phyloP scores from a whole-genome alignment of 2,329 filamentous ascomycete genomes.

The Aureobasidium pullulans region DNA sequence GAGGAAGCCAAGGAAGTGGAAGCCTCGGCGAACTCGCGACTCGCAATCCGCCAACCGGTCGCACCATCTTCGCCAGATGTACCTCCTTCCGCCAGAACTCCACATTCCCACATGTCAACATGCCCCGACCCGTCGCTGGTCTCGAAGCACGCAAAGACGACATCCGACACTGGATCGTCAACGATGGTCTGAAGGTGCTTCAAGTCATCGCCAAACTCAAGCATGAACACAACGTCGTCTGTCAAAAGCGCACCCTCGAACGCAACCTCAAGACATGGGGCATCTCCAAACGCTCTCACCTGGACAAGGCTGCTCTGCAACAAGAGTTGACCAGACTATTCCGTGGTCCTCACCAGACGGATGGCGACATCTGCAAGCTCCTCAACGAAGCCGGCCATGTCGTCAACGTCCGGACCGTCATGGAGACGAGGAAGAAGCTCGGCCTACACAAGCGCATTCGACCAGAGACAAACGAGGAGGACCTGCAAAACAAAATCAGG shows the following conservation, averaged over 20 bases:
- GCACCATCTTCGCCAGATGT: not conserved
- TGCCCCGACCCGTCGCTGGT: not conserved
- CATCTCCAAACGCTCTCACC: not conserved
- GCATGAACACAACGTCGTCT: conserved; percentile 1
- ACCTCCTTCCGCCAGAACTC: not conserved
- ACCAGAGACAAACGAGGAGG: not conserved
- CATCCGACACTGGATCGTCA: not conserved
- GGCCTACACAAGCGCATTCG: conserved; percentile 5
- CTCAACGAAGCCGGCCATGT: not conserved
- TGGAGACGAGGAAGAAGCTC: not conserved
- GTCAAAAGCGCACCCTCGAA: conserved; percentile 1
- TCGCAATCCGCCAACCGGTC: not conserved
- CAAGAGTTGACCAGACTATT: not conserved
- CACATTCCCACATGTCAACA: not conserved
- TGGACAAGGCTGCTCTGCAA: not conserved
- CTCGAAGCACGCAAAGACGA: not conserved
- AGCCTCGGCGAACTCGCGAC: too few relatives aligned
- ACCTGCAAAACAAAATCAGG: not conserved
- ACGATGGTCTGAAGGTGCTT: not conserved
- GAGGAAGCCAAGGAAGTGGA: too few relatives aligned
- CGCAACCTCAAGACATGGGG: not conserved
- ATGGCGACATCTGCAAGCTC: not conserved
- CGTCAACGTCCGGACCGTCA: not conserved
- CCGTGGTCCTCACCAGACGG: not conserved
- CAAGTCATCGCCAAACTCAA: not conserved